Evolutionary conservation across 805 yeast genomes (phyloP), one percentile per base, ranked within the genome.

Genomic region (Starmera caribaea): DNA sequence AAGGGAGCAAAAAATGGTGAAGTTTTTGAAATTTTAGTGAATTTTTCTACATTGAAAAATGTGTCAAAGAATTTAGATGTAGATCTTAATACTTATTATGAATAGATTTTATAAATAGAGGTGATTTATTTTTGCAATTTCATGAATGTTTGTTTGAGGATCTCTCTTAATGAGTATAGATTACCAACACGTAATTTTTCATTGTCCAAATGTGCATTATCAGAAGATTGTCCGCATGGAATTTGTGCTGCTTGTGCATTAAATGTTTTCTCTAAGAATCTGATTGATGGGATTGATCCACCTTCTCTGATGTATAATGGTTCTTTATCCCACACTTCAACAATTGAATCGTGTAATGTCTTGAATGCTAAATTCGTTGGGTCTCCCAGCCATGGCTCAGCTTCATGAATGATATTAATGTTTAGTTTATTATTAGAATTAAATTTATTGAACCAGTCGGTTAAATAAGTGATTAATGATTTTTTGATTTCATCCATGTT

Each of bases 321-420:
- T 40, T 83, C 85, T 11, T 68, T 62, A 0, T 74, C 76, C 98
- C 98, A 90, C 40, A 79, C 84, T 4, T 65, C 58, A 33, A 65
- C 61, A 28, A 90, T 66, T 38, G 83, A 86, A 17, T 74, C 63
- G 40, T 71, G 68, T 30, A 92, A 63, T 8, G 82, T 69, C 49
- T 74, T 69, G 57, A 84, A 92, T 2, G 89, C 86, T 34, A 69
- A 69, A 53, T 85, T 88, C 12, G 68, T 61, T 12, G 89, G 82
- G 49, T 92, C 88, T 5, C 97, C 97, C 9, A 90, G 63, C 98
- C 98, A 90, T 3, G 97, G 95, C 51, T 89, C 97, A 0, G 96
- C 95, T 53, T 83, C 90, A 53, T 87, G 88, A 42, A 79, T 70
- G 33, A 89, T 70, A 17, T 71, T 66, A 16, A 89, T 62, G 11